Conservation (phyloP, 768 basidiomycete genomes). For the Panaeolus papilionaceus region DNA sequence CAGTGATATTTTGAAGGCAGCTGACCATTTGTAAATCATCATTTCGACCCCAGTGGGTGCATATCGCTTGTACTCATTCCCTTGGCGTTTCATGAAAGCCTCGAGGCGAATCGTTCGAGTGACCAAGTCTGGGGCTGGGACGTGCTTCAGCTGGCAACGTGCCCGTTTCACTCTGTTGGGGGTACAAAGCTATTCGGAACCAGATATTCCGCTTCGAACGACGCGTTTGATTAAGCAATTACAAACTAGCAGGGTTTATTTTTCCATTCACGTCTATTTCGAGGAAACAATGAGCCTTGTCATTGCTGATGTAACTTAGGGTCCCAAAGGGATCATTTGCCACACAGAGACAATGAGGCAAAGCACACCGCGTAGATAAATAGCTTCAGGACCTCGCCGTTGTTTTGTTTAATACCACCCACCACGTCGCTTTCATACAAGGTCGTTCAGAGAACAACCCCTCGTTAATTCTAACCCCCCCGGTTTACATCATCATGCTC, state of each 20-base stretch:
- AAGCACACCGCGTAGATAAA: not conserved
- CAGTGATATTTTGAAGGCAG: not conserved
- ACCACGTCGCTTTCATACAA: constrained; percentile 9
- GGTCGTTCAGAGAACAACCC: constrained; percentile 6
- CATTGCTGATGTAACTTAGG: not conserved
- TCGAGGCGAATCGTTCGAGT: not conserved
- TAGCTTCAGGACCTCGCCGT: not conserved
- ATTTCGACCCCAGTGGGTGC: not conserved
- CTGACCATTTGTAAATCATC: not conserved
- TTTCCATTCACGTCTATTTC: constrained; percentile 8
- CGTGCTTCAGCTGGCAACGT: constrained; percentile 6
- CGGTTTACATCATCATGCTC: constrained; percentile 47
- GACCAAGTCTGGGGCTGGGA: constrained; percentile 1
- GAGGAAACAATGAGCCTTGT: constrained; percentile 5
- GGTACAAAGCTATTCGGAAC: constrained; percentile 6
- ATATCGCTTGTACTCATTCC: not conserved
- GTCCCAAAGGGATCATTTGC: constrained; percentile 4
- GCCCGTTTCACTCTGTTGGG: not conserved
- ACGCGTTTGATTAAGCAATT: not conserved
- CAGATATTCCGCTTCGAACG: constrained; percentile 1
- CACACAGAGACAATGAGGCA: constrained; percentile 14
- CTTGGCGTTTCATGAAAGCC: constrained; percentile 13
- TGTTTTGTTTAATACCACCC: constrained; percentile 5
- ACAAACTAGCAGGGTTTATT: not conserved
- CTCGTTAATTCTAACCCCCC: not conserved